phyloP scores from a whole-genome alignment of 345 rosid genomes.

The Pseudoturritis turrita region DNA sequence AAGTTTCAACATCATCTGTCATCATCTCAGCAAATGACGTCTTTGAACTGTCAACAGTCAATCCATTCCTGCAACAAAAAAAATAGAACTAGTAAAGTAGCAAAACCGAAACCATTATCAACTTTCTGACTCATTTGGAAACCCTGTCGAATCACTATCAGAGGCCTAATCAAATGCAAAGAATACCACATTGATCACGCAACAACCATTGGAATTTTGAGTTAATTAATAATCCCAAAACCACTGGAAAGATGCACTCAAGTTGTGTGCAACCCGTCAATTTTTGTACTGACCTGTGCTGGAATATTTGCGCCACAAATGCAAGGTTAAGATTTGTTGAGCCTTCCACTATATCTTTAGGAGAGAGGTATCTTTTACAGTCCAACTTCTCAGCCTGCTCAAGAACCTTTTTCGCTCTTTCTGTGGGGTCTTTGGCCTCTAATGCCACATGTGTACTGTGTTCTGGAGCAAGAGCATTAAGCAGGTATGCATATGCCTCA shows the following conservation, averaged over 20 bases:
- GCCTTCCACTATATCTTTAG: slow-evolving; percentile 92
- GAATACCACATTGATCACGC: not conserved
- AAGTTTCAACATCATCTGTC: slow-evolving; percentile 92
- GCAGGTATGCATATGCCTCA: slow-evolving; percentile 92
- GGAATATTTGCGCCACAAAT: slow-evolving; percentile 95
- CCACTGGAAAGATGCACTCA: not conserved
- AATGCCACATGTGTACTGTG: slow-evolving; percentile 48
- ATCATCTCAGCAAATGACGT: slow-evolving; percentile 90
- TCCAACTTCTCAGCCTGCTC: slow-evolving; percentile 95
- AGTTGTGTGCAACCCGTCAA: not conserved
- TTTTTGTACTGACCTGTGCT: slow-evolving; percentile 57
- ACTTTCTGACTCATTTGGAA: not conserved
- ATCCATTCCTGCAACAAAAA: slow-evolving; percentile 72
- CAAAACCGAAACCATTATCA: not conserved
- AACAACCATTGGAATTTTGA: not conserved
- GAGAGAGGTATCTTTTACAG: slow-evolving; percentile 81
- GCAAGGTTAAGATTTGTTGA: slow-evolving; percentile 96
- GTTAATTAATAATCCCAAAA: not conserved
- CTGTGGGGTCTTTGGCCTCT: slow-evolving; percentile 54
- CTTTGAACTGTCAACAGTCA: slow-evolving; percentile 58
- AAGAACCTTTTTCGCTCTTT: slow-evolving; percentile 78
- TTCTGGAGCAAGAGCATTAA: slow-evolving; percentile 94
- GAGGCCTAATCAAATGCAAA: not conserved
- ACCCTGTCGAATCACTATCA: not conserved
- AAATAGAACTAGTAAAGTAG: slow-evolving; percentile 9